Evolutionary conservation across 495 filamentous ascomycete genomes (phyloP).

Genomic region (Chlorociboria aeruginascens): DNA sequence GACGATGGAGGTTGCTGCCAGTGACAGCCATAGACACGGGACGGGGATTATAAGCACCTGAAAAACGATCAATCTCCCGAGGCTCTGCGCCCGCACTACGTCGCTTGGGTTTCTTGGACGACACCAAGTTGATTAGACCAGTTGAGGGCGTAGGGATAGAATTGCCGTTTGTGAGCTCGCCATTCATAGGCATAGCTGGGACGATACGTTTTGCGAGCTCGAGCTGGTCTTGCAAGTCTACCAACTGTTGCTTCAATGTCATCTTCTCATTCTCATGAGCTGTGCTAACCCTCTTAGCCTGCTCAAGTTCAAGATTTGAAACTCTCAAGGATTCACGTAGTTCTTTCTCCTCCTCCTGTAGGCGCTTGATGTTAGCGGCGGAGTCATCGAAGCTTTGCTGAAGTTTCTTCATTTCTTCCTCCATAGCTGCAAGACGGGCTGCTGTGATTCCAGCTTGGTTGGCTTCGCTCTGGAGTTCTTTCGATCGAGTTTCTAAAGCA

Average conservation of each 20-base stretch:
- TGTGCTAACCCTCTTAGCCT: constrained; percentile 53
- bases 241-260: constrained; percentile 72
- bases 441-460: constrained; percentile 95
- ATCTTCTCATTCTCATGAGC: constrained; percentile 73
- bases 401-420: constrained; percentile 88
- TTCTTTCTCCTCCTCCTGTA: constrained; percentile 82
- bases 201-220: constrained; percentile 66
- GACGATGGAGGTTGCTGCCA: constrained; percentile 47
- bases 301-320: constrained; percentile 66
- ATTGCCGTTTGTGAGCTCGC: constrained; percentile 61
- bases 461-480: constrained; percentile 89
- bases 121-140: constrained; percentile 91
- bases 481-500: constrained; percentile 76
- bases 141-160: constrained; percentile 41
- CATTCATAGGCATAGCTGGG: constrained; percentile 45
- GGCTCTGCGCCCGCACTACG: constrained; percentile 87
- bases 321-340: constrained; percentile 66
- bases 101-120: constrained; percentile 93
- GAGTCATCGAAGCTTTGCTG: constrained; percentile 80
- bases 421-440: constrained; percentile 76
- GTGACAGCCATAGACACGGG: constrained; percentile 89
- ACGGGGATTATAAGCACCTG: constrained; percentile 82
- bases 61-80: constrained; percentile 73
- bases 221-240: constrained; percentile 84
- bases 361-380: constrained; percentile 72